Base-by-base conservation (phyloP, 768 basidiomycete genomes). In the Plicaturopsis crispa region DNA sequence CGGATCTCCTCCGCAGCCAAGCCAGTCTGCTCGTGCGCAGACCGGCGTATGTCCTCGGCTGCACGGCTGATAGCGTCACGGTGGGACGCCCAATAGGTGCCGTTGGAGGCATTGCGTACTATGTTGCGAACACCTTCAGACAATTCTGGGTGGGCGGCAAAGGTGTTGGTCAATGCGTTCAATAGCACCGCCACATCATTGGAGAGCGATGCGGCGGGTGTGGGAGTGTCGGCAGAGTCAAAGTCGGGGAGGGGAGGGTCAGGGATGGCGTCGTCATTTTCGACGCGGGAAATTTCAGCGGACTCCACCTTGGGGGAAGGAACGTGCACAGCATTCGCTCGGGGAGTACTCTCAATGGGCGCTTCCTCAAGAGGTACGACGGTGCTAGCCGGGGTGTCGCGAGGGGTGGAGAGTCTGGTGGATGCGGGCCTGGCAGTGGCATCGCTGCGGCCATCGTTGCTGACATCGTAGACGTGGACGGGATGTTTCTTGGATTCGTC, bases 101-200 rank as follows among this genome's bases (percentile, higher is more conserved):
- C 85, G 36, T 63, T 73, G 4, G 69, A 63, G 4, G 79, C 64
- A 46, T 87, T 84, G 35, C 63, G 62, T 32, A 77, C 54, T 23
- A 89, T 72, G 50, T 73, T 78, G 40, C 75, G 78, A 40, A 89
- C 53, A 31, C 70, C 71, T 39, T 83, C 78, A 3, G 80, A 72
- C 8, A 89, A 56, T 45, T 89, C 84, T 4, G 86, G 86, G 47
- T 88, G 82, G 4, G 73, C 55, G 0, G 71, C 61, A 31, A 87
- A 53, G 21, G 78, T 66, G n/a, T 55, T 60, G 30, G 69, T 71
- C 39, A 88, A 54, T 2, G 67, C 68, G 21, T 65, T 67, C 40
- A 89, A 57, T 22, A 89, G 62, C 1, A 67, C 53, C 1, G 84
- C 77, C 28, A 89, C 51, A 45, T 90, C 87, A 38, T 73, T 62